Percentiles rank a stretch among this genome's conserved stretches.
phyloP scores from a whole-genome alignment of 2,329 filamentous ascomycete species.

The Aureobasidium sp. region DNA sequence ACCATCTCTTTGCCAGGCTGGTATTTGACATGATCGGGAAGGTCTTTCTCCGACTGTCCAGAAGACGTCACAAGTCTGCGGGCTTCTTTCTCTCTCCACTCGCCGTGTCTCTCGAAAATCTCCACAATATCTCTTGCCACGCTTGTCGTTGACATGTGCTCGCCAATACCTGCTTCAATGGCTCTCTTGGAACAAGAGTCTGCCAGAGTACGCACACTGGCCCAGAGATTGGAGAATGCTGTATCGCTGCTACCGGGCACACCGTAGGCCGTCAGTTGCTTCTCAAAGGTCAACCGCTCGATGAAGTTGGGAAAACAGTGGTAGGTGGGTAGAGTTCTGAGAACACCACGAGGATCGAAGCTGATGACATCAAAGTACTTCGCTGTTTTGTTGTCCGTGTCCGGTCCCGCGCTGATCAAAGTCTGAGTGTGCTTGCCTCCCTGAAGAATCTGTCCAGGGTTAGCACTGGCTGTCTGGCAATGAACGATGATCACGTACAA shows the following conservation, averaged over 20 bases:
- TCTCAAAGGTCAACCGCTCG: constrained; percentile 21
- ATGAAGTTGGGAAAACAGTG: constrained; percentile 27
- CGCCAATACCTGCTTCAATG: constrained; percentile 24
- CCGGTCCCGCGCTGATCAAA: constrained; percentile 27
- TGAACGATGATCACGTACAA: not conserved
- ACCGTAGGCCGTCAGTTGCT: constrained; percentile 27
- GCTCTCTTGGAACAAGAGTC: constrained; percentile 17
- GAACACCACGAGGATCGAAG: constrained; percentile 36
- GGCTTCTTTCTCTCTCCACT: constrained; percentile 25
- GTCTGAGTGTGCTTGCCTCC: constrained; percentile 29
- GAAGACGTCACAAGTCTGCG: not conserved
- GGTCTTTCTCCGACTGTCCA: constrained; percentile 14
- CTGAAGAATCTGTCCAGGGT: constrained; percentile 21
- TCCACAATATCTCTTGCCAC: constrained; percentile 41
- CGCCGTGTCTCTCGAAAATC: constrained; percentile 35
- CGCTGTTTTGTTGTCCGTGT: not conserved
- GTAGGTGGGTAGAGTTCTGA: constrained; percentile 26
- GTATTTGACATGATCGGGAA: constrained; percentile 23
- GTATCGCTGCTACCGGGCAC: constrained; percentile 32
- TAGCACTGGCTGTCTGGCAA: not conserved
- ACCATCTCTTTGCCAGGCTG: constrained; percentile 21
- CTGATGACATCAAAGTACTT: constrained; percentile 32
- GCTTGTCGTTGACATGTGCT: constrained; percentile 36
- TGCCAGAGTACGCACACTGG: constrained; percentile 29
- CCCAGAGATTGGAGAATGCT: constrained; percentile 30